Percentiles rank a stretch among this genome's conserved stretches.
These are phyloP conservation scores for Boletellus deceptivus DNA, from an alignment of 1,284 basidiomycete genomes.

Conservation along the genomic window DNA sequence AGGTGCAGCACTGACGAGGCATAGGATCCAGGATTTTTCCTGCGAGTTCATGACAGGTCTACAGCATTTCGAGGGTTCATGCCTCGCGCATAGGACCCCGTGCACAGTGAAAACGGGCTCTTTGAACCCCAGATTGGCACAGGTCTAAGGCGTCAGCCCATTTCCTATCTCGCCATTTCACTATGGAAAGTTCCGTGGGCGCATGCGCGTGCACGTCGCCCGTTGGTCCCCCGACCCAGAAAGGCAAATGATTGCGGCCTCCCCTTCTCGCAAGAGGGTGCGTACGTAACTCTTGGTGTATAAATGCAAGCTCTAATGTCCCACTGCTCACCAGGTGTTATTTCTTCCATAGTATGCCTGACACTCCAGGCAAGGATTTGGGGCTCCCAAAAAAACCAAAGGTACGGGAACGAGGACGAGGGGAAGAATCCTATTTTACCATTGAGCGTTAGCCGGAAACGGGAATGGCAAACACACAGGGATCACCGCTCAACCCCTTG, in stretches of 20 bases:
- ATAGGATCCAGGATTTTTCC: too few relatives aligned
- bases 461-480: background rate
- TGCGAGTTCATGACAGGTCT: too few relatives aligned
- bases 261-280: slow-evolving; percentile 1
- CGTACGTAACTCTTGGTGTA: background rate
- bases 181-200: background rate
- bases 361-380: background rate
- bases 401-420: background rate
- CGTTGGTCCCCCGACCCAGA: background rate
- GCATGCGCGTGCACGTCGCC: background rate
- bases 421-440: background rate
- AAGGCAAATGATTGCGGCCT: background rate
- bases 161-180: background rate
- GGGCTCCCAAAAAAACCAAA: background rate
- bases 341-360: background rate
- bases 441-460: background rate
- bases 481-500: background rate
- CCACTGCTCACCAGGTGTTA: background rate
- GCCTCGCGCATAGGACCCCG: background rate
- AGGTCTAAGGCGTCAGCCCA: background rate
- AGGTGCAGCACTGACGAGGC: too few relatives aligned
- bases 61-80: background rate
- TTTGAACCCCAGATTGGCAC: background rate
- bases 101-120: background rate
- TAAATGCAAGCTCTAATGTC: background rate